Base-by-base conservation (phyloP, 805 yeast species). In the Metschnikowia similis region DNA sequence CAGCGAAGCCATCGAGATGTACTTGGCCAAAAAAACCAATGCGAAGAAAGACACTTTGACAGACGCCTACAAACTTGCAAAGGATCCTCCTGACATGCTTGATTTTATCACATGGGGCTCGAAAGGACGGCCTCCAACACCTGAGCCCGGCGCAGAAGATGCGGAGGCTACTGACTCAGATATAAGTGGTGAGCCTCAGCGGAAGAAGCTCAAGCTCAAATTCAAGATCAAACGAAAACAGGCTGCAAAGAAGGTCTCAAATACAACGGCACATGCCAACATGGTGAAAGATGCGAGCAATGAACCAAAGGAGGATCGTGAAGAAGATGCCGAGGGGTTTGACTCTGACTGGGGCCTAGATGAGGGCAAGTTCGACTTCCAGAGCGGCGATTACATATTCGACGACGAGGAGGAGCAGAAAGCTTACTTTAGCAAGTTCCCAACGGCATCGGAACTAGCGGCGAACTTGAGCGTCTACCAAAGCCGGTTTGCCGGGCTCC, bases 51-150 rank as follows among this genome's bases (percentile, higher is more conserved):
- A 73, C 48, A 58, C 73, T 21, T 72, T 82, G 44, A 70, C 67
- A 44, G 64, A 64, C 45, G 87, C 87, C 1, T 83, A 80, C 59
- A 66, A 73, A 51, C 71, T 81, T 58, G 83, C 89, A 1, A 60
- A 70, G 28, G 61, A 66, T 38, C 77, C 78, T 4, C 75, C 75
- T 2, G 75, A 67, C 32, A 71, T 73, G 76, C 67, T 63, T 9
- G 49, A 64, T 14, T 73, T 73, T 58, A 74, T 69, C 21, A 55
- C 53, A 51, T 73, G 70, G 61, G 77, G 78, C 6, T 69, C 75
- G 26, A 59, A 53, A 40, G 75, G 72, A 0, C 77, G 79, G 34
- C 80, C 84, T 2, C 66, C 66, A 14, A 27, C 27, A 6, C 49
- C 48, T 2, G 62, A 56, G 13, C 31, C 51, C 8, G 61, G 72